Base-by-base conservation (phyloP, 257 asterid species). In the Penstemon davidsonii region DNA sequence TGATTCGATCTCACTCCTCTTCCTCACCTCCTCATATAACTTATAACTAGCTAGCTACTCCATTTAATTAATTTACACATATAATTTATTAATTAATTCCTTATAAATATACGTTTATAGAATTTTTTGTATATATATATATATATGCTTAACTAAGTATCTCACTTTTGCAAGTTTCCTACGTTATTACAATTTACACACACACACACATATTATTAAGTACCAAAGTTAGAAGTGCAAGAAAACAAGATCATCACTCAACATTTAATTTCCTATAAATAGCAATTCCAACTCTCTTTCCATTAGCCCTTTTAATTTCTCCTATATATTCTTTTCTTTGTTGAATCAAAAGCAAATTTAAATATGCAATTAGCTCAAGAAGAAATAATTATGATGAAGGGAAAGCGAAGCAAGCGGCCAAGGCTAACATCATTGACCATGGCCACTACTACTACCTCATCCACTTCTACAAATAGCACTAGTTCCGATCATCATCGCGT, bases 341-440 rank as follows among this genome's bases (percentile, higher is more conserved):
- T 15, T 54, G 8, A 4, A 53, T 19, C 9, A 19, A 52, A 65
- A 36, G 62, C 8, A 59, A 54, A 15, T 15, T 15, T 15, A 15
- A 15, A 18, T 6, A 85, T 81, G 91, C 89, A 79, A 25, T 1
- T 25, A 64, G 69, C 72, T 69, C 85, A 79, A 56, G 83, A 81
- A 50, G 76, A 79, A 47, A 37, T 50, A 0, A 4, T 51, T 3
- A 62, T 72, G 82, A 74, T 84, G 62, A 90, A 85, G 78, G 83
- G 90, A 40, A 90, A 85, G 77, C 85, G 90, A 5, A 81, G 85
- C 64, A 93, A 88, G 82, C 76, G 94, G 55, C 86, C 86, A 1
- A 83, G 90, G n/a, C 79, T 81, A 5, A 1, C 75, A 1, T 85
- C 92, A 3, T 38, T 86, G 44, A 75, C 89, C 76, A 81, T 81